Conservation (phyloP, 768 basidiomycete species). For the Boletus tylopilopsis region DNA sequence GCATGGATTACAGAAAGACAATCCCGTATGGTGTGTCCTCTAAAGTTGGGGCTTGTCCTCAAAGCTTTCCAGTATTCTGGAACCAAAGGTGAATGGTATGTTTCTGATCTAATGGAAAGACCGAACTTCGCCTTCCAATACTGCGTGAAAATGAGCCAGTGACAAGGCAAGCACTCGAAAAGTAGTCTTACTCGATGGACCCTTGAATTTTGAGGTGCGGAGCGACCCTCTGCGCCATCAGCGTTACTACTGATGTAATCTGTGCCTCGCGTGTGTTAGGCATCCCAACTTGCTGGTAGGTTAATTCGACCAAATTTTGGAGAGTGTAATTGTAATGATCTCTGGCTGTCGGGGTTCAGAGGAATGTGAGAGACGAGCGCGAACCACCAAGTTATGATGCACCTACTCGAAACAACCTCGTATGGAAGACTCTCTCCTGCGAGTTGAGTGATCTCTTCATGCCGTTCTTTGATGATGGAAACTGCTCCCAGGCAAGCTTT, state of each 20-base stretch:
- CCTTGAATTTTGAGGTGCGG: neutral
- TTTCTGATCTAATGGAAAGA: neutral
- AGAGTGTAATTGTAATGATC: neutral
- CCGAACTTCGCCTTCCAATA: neutral
- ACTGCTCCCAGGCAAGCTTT: neutral
- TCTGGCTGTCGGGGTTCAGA: neutral
- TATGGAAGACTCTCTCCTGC: neutral
- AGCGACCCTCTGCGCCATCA: neutral
- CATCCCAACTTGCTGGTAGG: neutral
- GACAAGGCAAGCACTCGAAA: neutral
- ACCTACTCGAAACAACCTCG: neutral
- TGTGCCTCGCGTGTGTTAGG: neutral
- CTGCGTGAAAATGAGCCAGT: neutral
- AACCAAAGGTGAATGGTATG: neutral
- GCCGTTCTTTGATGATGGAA: neutral
- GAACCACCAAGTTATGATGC: neutral
- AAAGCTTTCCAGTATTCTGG: constrained; percentile 1
- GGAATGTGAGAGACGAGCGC: neutral
- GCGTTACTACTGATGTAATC: neutral
- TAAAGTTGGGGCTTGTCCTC: neutral
- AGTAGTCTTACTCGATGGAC: neutral
- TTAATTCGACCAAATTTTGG: neutral
- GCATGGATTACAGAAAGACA: neutral
- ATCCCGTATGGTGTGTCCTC: neutral
- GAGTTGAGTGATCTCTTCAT: neutral